These are phyloP conservation scores for Rhodotorula sp. DNA, from an alignment of 1,284 basidiomycete species.

Conservation along the genomic window DNA sequence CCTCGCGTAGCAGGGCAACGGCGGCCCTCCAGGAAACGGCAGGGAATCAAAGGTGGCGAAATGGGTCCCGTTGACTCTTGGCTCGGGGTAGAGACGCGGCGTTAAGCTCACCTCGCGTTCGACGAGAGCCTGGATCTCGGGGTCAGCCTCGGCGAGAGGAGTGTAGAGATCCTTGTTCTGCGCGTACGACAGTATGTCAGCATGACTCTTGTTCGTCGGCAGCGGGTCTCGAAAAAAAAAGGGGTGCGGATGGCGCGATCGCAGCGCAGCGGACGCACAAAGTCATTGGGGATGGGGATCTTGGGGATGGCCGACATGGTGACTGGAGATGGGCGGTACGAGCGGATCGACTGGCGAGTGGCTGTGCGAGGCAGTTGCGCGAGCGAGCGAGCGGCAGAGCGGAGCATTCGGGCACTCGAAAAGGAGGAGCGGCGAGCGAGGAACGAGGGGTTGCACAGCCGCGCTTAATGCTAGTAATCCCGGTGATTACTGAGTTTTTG, in stretches of 20 bases:
- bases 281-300: constrained; percentile 55
- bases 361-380: constrained; percentile 1
- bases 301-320: constrained; percentile 36
- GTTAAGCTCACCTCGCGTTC: constrained; percentile 71
- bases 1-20: too few relatives aligned
- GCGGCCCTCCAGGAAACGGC: too few relatives aligned
- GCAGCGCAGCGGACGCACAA: constrained; percentile 47
- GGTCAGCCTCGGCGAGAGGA: constrained; percentile 84
- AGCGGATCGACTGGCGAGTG: constrained; percentile 8
- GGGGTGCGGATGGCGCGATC: not conserved
- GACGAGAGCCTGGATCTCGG: constrained; percentile 93
- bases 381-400: constrained; percentile 3
- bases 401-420: not conserved
- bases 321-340: constrained; percentile 3
- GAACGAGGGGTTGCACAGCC: not conserved
- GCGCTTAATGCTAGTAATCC: not conserved
- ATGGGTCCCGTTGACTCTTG: not conserved
- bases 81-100: not conserved
- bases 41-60: not conserved
- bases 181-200: not conserved
- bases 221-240: too few relatives aligned
- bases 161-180: constrained; percentile 66
- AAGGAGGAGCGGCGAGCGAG: not conserved
- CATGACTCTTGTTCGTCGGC: not conserved
- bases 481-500: not conserved